These are phyloP conservation scores for Naganishia randhawae DNA, from an alignment of 768 basidiomycete species.

Conservation along the genomic window DNA sequence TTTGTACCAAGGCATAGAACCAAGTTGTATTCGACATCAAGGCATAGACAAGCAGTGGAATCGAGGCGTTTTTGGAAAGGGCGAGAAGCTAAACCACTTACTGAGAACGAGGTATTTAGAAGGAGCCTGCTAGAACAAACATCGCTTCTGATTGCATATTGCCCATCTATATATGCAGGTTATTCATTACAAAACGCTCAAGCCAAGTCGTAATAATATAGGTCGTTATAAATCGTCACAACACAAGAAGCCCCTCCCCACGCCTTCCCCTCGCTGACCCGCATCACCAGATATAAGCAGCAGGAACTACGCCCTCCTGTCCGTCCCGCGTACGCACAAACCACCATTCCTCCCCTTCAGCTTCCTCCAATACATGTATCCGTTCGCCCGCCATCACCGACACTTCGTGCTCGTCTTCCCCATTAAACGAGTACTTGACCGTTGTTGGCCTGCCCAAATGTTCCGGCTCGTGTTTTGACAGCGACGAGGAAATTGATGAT, in stretches of 20 bases:
- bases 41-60: background rate
- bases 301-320: slow-evolving; percentile 83
- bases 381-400: slow-evolving; percentile 44
- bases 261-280: background rate
- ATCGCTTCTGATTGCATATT: no score
- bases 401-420: slow-evolving; percentile 49
- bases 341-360: slow-evolving; percentile 78
- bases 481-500: slow-evolving; percentile 20
- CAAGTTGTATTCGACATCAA: slow-evolving; percentile 1
- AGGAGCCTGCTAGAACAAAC: no score
- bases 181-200: background rate
- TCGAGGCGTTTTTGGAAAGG: no score
- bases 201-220: slow-evolving; percentile 12
- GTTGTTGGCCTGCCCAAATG: slow-evolving; percentile 44
- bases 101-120: no score
- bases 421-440: slow-evolving; percentile 47
- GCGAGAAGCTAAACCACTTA: no score
- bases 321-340: slow-evolving; percentile 77
- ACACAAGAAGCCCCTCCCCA: background rate
- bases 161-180: background rate
- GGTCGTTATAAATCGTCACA: slow-evolving; percentile 20
- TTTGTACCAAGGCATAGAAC: background rate
- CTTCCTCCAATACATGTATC: slow-evolving; percentile 52
- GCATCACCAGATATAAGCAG: slow-evolving; percentile 59
- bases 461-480: background rate